Evolutionary conservation across 2,329 filamentous ascomycete genomes (phyloP).

Genomic region (Exophiala mesophila): DNA sequence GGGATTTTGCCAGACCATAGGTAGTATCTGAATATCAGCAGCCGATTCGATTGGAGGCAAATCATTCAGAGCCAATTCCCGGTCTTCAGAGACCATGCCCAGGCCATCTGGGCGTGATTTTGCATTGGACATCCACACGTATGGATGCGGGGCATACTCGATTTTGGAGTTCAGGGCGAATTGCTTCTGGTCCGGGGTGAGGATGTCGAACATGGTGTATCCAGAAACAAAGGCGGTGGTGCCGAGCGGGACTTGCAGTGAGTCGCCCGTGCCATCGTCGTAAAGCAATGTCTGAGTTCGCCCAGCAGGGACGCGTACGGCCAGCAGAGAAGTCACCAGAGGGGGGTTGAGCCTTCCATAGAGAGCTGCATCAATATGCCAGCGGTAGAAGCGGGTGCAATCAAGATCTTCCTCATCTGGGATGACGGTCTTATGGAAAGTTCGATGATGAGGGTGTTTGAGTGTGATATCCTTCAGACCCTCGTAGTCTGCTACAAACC

Average conservation of each 20-base stretch:
- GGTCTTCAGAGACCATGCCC: conserved; percentile 63
- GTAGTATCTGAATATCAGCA: conserved; percentile 63
- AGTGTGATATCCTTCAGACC: conserved; percentile 64
- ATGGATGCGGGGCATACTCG: conserved; percentile 74
- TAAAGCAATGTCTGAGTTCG: conserved; percentile 64
- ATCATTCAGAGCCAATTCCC: conserved; percentile 55
- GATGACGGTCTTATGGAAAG: conserved; percentile 65
- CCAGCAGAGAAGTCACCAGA: conserved; percentile 66
- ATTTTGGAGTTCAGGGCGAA: conserved; percentile 63
- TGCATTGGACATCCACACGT: conserved; percentile 73
- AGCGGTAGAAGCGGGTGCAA: conserved; percentile 45
- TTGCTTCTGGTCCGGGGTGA: conserved; percentile 61
- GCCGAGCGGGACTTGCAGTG: conserved; percentile 64
- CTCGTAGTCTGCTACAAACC: conserved; percentile 64
- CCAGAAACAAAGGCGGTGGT: conserved; percentile 72
- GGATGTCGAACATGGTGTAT: conserved; percentile 63
- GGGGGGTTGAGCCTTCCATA: conserved; percentile 63
- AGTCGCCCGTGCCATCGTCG: conserved; percentile 65
- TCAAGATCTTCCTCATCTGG: conserved; percentile 56
- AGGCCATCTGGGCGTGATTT: conserved; percentile 64
- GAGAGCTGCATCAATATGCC: conserved; percentile 48
- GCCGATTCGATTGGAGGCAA: conserved; percentile 61
- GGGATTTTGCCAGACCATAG: conserved; percentile 74
- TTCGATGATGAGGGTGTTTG: conserved; percentile 70
- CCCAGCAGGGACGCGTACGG: conserved; percentile 66